phyloP scores from a whole-genome alignment of 2,329 filamentous ascomycete genomes.

The Geosmithia putterillii region DNA sequence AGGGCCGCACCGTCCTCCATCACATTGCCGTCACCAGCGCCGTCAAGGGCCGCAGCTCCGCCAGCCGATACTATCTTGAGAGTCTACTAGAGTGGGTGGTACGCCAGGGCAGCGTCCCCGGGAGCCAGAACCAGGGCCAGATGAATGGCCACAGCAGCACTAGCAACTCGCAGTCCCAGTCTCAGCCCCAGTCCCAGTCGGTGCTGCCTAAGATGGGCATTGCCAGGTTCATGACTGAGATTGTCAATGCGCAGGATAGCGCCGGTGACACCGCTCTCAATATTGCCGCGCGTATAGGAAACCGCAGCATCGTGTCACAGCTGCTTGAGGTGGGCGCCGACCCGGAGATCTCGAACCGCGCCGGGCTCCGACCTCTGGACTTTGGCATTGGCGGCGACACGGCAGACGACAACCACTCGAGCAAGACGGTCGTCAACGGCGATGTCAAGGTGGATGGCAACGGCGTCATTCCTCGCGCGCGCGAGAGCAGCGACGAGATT shows the following conservation, averaged over 20 bases:
- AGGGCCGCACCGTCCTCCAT: constrained; percentile 83
- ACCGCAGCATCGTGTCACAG: constrained; percentile 92
- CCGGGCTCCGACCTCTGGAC: constrained; percentile 79
- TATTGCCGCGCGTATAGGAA: constrained; percentile 84
- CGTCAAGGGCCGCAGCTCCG: constrained; percentile 82
- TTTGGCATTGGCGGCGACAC: constrained; percentile 76
- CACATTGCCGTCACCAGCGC: constrained; percentile 94
- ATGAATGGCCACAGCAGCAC: constrained; percentile 18
- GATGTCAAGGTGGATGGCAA: constrained; percentile 30
- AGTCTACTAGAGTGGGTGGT: constrained; percentile 91
- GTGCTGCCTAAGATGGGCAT: constrained; percentile 62
- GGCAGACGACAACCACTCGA: constrained; percentile 28
- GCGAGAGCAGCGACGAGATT: constrained; percentile 68
- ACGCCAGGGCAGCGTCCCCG: constrained; percentile 59
- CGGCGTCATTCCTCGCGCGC: constrained; percentile 41
- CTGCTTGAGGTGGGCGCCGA: constrained; percentile 90
- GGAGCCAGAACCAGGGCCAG: constrained; percentile 31
- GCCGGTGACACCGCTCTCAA: constrained; percentile 92
- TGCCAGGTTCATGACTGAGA: constrained; percentile 89
- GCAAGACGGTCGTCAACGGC: constrained; percentile 6
- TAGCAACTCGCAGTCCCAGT: constrained; percentile 12
- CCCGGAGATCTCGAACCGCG: constrained; percentile 81
- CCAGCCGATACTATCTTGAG: constrained; percentile 92
- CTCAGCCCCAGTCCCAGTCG: too few species aligned
- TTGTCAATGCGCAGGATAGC: constrained; percentile 91